phyloP scores from a whole-genome alignment of 2,329 filamentous ascomycete genomes.

The Verticillium tricorpus region DNA sequence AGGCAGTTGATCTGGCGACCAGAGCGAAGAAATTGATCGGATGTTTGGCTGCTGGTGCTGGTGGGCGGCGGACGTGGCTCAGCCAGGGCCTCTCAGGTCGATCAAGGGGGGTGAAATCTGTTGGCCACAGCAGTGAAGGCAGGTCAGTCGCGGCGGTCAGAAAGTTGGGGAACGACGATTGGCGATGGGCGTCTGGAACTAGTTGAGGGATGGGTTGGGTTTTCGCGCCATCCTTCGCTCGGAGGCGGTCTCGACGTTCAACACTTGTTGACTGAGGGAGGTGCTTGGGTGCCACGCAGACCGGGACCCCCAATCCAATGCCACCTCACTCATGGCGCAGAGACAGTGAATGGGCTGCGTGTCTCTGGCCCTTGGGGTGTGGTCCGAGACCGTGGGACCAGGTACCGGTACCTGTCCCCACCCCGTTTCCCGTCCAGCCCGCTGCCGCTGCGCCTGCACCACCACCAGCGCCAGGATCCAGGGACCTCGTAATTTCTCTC shows the following conservation, averaged over 20 bases:
- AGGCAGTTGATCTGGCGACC: conserved; percentile 9
- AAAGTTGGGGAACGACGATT: not conserved
- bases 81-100: not conserved
- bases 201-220: not conserved
- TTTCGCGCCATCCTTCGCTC: too few species aligned
- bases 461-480: not conserved
- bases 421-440: not conserved
- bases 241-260: not conserved
- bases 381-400: not conserved
- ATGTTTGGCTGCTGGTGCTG: not conserved
- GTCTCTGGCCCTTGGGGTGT: not conserved
- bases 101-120: not conserved
- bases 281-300: not conserved
- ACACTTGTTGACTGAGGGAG: not conserved
- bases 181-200: not conserved
- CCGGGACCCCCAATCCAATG: not conserved
- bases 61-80: conserved; percentile 5
- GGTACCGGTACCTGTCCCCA: not conserved
- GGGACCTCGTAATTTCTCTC: not conserved
- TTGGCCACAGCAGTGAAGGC: not conserved
- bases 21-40: not conserved
- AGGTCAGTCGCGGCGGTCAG: not conserved
- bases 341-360: not conserved
- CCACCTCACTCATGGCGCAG: not conserved
- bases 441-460: not conserved